Conservation (phyloP, 352 stramenopile species). For the Thalassiosira livingstoniorum region DNA sequence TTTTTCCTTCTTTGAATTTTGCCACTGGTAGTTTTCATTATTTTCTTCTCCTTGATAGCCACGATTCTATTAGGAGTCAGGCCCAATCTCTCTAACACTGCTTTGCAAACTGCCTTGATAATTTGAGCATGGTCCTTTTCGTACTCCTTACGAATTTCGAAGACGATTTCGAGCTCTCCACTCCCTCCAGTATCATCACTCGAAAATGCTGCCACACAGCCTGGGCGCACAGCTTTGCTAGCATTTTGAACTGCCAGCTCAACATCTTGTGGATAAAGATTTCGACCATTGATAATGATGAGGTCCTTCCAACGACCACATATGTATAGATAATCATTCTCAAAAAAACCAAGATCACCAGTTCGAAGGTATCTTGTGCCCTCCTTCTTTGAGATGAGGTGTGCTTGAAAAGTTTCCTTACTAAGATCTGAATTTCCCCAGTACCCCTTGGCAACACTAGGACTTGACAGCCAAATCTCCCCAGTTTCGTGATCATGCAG, state of each 20-base stretch:
- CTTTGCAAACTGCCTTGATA: no score
- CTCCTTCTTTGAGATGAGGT: constrained; percentile 61
- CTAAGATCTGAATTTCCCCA: constrained; percentile 90
- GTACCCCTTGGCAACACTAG: constrained; percentile 94
- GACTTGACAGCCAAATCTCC: constrained; percentile 93
- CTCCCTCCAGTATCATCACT: no score
- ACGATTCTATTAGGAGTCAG: no score
- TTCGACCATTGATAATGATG: constrained; percentile 98
- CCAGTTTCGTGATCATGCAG: constrained; percentile 85
- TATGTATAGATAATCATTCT: constrained; percentile 95
- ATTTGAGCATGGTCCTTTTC: no score
- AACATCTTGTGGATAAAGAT: constrained; percentile 99
- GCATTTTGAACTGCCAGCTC: constrained; percentile 90
- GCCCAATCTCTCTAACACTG: no score
- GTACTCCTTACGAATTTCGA: no score
- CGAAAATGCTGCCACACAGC: constrained; percentile 95
- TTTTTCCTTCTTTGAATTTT: no score
- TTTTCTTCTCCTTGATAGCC: no score
- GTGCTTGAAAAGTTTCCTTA: constrained; percentile 90
- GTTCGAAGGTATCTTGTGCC: constrained; percentile 90
- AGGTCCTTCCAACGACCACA: constrained; percentile 99
- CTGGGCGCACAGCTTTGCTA: constrained; percentile 86
- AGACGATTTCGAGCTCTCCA: no score
- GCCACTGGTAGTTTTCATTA: no score
- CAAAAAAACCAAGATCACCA: constrained; percentile 97